Evolutionary conservation across 2,329 filamentous ascomycete species (phyloP).

Genomic region (Gyromitra esculenta): DNA sequence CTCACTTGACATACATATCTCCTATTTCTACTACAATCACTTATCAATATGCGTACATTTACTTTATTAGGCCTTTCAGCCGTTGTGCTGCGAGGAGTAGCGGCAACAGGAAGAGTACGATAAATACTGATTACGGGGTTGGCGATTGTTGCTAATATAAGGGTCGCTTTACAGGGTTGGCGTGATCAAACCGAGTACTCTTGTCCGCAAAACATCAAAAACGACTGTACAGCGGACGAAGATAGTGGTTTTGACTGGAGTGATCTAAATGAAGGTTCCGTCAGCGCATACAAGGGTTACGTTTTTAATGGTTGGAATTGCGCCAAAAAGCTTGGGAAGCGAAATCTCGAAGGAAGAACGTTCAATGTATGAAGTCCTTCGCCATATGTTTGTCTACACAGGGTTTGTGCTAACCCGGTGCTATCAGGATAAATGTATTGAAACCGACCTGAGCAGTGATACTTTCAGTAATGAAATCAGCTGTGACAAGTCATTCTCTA

Average conservation of each 20-base stretch:
- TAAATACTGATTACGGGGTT: background rate
- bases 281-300: slow-evolving; percentile 76
- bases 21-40: slow-evolving; percentile 1
- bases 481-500: slow-evolving; percentile 70
- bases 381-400: slow-evolving; percentile 57
- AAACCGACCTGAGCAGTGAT: slow-evolving; percentile 64
- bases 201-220: slow-evolving; percentile 77
- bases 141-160: slow-evolving; percentile 1
- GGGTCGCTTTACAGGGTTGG: slow-evolving; percentile 43
- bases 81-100: slow-evolving; percentile 36
- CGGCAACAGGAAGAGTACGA: slow-evolving; percentile 44
- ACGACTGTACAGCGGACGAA: slow-evolving; percentile 78
- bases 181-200: slow-evolving; percentile 56
- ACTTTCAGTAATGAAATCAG: slow-evolving; percentile 61
- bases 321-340: slow-evolving; percentile 66
- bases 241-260: slow-evolving; percentile 76
- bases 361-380: slow-evolving; percentile 62
- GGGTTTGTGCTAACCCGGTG: slow-evolving; percentile 64
- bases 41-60: slow-evolving; percentile 43
- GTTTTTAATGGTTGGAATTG: slow-evolving; percentile 78
- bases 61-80: slow-evolving; percentile 42
- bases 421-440: slow-evolving; percentile 70
- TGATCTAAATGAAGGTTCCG: slow-evolving; percentile 69
- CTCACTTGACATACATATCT: slow-evolving; percentile 28
- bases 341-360: slow-evolving; percentile 67